phyloP scores from a whole-genome alignment of 163 green algal species.

The Scenedesmus sp. region DNA sequence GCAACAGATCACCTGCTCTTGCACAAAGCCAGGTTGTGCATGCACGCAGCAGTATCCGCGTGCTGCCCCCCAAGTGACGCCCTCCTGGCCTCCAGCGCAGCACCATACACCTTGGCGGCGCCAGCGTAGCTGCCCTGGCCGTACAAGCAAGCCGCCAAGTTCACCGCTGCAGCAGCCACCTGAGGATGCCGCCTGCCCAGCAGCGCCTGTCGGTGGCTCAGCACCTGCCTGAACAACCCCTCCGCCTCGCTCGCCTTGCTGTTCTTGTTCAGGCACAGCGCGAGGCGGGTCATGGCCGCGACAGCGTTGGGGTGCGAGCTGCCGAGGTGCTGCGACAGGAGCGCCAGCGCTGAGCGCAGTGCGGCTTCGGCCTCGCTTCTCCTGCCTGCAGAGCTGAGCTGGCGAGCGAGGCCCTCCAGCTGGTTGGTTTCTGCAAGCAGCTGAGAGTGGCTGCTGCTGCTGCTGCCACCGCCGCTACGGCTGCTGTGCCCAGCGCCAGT shows the following conservation, averaged over 20 bases:
- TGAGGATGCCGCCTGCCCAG: constrained; percentile 52
- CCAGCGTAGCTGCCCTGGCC: neutral
- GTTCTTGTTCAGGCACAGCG: constrained; percentile 5
- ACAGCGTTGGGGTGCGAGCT: constrained; percentile 33
- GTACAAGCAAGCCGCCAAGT: constrained; percentile 49
- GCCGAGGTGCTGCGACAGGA: constrained; percentile 18
- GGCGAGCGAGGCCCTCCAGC: neutral
- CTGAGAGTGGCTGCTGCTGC: constrained; percentile 30
- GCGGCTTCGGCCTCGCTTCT: constrained; percentile 26
- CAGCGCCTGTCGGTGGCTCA: constrained; percentile 45
- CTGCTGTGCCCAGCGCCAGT: neutral
- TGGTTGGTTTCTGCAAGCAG: constrained; percentile 22
- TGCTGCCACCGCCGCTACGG: neutral
- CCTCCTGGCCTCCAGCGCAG: constrained; percentile 17
- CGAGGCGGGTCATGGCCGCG: constrained; percentile 27
- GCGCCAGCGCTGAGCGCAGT: constrained; percentile 19
- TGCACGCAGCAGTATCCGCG: constrained; percentile 27
- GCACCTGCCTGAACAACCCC: constrained; percentile 37
- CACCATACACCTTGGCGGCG: constrained; percentile 13
- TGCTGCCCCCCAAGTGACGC: constrained; percentile 1
- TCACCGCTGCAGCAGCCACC: constrained; percentile 8
- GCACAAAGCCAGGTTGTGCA: constrained; percentile 54
- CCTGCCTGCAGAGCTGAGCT: constrained; percentile 23
- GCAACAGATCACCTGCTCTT: constrained; percentile 14
- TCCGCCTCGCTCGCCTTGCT: constrained; percentile 50